A percentile compares a stretch with the other conserved stretches of the same genome.
These are phyloP conservation scores for Crithidia expoeki DNA, from an alignment of 208 protist species.

Conservation along the genomic window DNA sequence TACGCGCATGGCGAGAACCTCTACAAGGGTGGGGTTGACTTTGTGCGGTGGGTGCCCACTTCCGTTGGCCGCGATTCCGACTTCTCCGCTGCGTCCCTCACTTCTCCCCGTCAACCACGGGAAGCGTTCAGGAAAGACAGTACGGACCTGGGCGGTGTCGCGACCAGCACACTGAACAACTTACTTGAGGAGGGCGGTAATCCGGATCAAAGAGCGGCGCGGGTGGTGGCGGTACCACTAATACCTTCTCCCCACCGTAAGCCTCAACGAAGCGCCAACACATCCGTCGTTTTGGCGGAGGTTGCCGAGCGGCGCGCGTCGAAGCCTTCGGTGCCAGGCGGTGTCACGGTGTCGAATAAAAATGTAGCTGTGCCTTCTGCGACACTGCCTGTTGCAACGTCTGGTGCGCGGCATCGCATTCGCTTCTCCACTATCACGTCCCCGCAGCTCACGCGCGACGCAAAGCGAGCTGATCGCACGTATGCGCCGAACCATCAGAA, in stretches of 20 bases:
- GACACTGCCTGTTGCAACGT: neutral
- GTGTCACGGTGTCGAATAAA: neutral
- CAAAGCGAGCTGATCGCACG: neutral
- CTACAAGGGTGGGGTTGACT: slow-evolving; percentile 27
- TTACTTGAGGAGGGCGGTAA: no score
- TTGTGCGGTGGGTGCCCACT: slow-evolving; percentile 21
- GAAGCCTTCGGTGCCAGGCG: neutral
- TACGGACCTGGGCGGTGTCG: neutral
- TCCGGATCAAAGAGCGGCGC: neutral
- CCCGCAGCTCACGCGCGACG: neutral
- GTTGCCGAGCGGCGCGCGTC: slow-evolving; percentile 1
- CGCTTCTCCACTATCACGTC: slow-evolving; percentile 24
- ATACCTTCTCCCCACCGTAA: slow-evolving; percentile 8
- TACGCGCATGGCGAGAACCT: neutral
- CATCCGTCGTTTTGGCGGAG: slow-evolving; percentile 7
- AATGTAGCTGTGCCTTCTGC: neutral
- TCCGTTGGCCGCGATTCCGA: slow-evolving; percentile 8
- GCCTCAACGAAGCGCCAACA: neutral
- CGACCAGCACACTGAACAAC: neutral
- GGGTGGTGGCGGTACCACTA: slow-evolving; percentile 18
- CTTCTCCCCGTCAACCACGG: neutral
- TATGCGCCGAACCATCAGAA: neutral
- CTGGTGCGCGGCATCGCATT: neutral
- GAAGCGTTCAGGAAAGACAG: neutral
- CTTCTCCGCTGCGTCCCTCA: neutral